These are phyloP conservation scores for Coniella vitis DNA, from an alignment of 2,329 filamentous ascomycete genomes.

Conservation along the genomic window DNA sequence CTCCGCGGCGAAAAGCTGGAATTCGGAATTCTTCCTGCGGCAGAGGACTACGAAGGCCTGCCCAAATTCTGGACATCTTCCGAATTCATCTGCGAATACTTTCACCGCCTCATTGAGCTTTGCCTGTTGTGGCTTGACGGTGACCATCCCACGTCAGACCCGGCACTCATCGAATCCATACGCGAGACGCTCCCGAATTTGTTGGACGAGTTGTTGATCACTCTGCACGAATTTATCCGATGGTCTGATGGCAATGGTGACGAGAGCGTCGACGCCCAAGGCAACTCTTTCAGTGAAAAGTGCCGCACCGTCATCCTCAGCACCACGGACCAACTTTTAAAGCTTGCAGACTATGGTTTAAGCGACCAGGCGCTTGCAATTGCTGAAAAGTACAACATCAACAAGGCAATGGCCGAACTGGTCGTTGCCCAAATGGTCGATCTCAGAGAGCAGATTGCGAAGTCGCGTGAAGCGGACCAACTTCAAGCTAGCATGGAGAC, in stretches of 20 bases:
- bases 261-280: slow-evolving; percentile 38
- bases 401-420: slow-evolving; percentile 49
- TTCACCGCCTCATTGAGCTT: slow-evolving; percentile 53
- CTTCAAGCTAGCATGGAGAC: slow-evolving; percentile 37
- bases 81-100: slow-evolving; percentile 52
- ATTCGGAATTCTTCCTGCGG: slow-evolving; percentile 50
- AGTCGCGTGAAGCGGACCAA: slow-evolving; percentile 29
- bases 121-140: slow-evolving; percentile 48
- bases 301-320: slow-evolving; percentile 28
- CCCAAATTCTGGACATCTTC: slow-evolving; percentile 83
- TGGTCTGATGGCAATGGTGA: slow-evolving; percentile 42
- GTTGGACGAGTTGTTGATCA: slow-evolving; percentile 48
- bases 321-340: slow-evolving; percentile 38
- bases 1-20: slow-evolving; percentile 60
- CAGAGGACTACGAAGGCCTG: slow-evolving; percentile 58
- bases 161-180: slow-evolving; percentile 37
- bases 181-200: slow-evolving; percentile 42
- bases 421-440: slow-evolving; percentile 46
- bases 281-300: slow-evolving; percentile 41
- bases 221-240: slow-evolving; percentile 45
- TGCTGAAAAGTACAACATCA: slow-evolving; percentile 50
- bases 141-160: slow-evolving; percentile 33
- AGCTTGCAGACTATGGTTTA: slow-evolving; percentile 46
- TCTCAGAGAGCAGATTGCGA: slow-evolving; percentile 29
- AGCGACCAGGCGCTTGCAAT: slow-evolving; percentile 53